Conservation (phyloP, 768 basidiomycete genomes). For the Lactifluus rugatus region DNA sequence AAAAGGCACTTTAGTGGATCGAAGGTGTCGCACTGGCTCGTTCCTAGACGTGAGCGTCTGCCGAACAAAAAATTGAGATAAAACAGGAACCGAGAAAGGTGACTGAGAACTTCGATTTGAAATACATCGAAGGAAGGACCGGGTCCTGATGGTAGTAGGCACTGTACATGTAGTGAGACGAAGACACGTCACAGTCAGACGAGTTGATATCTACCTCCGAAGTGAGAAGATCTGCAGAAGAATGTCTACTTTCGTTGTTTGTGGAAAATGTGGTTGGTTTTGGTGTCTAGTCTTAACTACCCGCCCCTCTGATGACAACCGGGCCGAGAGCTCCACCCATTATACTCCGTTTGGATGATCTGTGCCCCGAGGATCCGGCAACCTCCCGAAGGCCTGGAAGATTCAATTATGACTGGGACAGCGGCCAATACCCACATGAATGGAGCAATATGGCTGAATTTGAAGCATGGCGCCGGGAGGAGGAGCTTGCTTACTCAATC, state of each 20-base stretch:
- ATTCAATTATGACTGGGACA: no score
- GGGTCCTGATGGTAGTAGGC: not conserved
- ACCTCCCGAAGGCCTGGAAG: no score
- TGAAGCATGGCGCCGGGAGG: no score
- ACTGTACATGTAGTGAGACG: not conserved
- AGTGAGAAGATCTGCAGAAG: not conserved
- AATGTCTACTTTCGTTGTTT: not conserved
- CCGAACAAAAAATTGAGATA: not conserved
- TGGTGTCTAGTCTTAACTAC: not conserved
- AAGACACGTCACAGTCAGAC: not conserved
- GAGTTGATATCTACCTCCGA: not conserved
- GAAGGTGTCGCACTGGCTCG: slow-evolving; percentile 36
- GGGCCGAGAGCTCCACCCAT: no score
- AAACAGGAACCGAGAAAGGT: not conserved
- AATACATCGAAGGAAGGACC: slow-evolving; percentile 17
- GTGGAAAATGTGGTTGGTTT: not conserved
- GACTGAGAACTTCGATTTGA: no score
- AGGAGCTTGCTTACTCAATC: no score
- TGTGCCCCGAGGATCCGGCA: no score
- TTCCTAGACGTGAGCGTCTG: not conserved
- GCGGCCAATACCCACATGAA: no score
- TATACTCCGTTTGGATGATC: no score
- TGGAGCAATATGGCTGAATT: no score
- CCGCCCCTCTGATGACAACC: no score
- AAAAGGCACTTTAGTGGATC: slow-evolving; percentile 84